Base-by-base conservation (phyloP, 129 eudicot genomes). In the Escallonia rubra region DNA sequence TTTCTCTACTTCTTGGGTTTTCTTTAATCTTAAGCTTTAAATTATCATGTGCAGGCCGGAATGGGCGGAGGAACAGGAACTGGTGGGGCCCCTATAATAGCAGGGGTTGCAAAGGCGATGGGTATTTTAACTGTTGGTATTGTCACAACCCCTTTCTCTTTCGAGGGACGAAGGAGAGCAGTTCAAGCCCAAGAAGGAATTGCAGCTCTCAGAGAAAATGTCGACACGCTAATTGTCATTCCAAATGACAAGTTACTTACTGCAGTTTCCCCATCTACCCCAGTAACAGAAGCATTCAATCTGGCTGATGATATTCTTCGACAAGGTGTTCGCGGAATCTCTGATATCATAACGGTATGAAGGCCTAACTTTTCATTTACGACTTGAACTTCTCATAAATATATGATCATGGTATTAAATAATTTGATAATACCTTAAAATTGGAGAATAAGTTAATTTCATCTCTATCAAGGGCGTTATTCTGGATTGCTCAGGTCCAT, bases 11-110 rank as follows among this genome's bases (percentile, higher is more conserved):
- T 49, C 48, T 38, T 15, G 66, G 57, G 43, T 54, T 53, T 12
- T 65, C 55, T 54, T 34, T 23, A 23, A 60, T 57, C 9, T 49
- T 23, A 59, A 41, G 40, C 63, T 59, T 16, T 3, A 4, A 15
- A 43, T 59, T 67, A 10, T 57, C 40, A 54, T 52, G 51, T 82
- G 74, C 91, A 93, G 99, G 99, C 99, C 55, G 99, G 99, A 58
- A 93, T 93, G 99, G 99, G 99, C 66, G 99, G 96, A 46, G 99
- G 99, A 60, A 93, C 99, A 5, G 99, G 96, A 11, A 93, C 99
- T 3, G 99, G 99, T 58, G 99, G 80, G 59, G 99, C 99, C 65
- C 98, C 99, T 13, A 74, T 89, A 59, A 86, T 93, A 60, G 99
- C 96, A 8, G 99, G 93, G 53, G 76, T 89, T 15, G 96, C 96